These are phyloP conservation scores for Auricularia auricula-judae DNA, from an alignment of 768 basidiomycete genomes.

Conservation along the genomic window DNA sequence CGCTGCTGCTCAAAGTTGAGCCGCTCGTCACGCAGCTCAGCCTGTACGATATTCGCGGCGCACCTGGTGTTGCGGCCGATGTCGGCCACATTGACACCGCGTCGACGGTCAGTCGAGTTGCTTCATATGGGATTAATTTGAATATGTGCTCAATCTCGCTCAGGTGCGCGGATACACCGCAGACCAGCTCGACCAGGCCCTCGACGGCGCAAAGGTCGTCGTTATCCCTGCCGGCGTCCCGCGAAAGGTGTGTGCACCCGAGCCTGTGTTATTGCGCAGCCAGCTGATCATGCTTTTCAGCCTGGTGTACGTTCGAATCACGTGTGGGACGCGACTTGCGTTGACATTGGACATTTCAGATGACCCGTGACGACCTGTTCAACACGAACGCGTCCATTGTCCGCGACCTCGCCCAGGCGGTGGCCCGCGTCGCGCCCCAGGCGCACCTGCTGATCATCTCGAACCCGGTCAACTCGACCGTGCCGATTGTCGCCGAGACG, in stretches of 20 bases:
- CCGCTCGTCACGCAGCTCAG: slow-evolving; percentile 77
- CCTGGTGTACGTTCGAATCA: slow-evolving; percentile 57
- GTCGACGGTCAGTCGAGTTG: slow-evolving; percentile 12
- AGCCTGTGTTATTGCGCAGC: slow-evolving; percentile 20
- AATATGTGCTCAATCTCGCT: background rate
- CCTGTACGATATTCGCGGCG: slow-evolving; percentile 91
- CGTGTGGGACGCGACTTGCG: slow-evolving; percentile 4
- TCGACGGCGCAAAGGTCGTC: slow-evolving; percentile 83
- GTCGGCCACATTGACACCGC: slow-evolving; percentile 87
- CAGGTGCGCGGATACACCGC: slow-evolving; percentile 74
- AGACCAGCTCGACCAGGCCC: slow-evolving; percentile 80
- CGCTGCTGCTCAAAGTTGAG: slow-evolving; percentile 86
- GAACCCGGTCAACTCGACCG: slow-evolving; percentile 97
- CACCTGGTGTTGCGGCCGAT: slow-evolving; percentile 95
- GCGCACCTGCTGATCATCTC: slow-evolving; percentile 97
- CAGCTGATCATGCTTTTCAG: slow-evolving; percentile 25
- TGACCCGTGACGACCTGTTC: slow-evolving; percentile 96
- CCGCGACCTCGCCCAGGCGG: slow-evolving; percentile 83
- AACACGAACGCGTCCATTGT: slow-evolving; percentile 98
- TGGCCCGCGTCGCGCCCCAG: slow-evolving; percentile 75
- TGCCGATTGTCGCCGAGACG: slow-evolving; percentile 89
- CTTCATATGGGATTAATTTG: background rate
- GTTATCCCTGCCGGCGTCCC: slow-evolving; percentile 99
- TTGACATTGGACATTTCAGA: slow-evolving; percentile 30
- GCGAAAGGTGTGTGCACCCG: slow-evolving; percentile 59